Conservation (phyloP, 768 basidiomycete genomes). For the Boletus huronensis region DNA sequence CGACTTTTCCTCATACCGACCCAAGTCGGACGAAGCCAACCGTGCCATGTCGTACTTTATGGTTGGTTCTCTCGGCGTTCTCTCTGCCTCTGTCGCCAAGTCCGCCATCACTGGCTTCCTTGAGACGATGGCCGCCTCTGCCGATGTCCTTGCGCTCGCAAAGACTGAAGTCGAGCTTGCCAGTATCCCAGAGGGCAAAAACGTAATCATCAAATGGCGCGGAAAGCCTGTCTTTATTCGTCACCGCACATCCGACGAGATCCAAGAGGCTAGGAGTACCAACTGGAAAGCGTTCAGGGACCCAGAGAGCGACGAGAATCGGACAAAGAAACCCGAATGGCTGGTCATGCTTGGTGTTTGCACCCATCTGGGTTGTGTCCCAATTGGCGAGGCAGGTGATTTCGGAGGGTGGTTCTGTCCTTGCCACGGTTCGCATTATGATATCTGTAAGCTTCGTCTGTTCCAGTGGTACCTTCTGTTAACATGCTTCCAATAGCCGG, state of each 20-base stretch:
- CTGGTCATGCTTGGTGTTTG: constrained; percentile 89
- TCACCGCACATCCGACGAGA: constrained; percentile 88
- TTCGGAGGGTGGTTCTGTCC: constrained; percentile 99
- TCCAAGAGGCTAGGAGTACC: constrained; percentile 82
- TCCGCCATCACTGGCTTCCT: constrained; percentile 92
- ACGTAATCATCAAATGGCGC: constrained; percentile 97
- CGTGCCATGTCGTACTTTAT: constrained; percentile 85
- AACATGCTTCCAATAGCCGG: constrained; percentile 55
- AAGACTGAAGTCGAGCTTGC: constrained; percentile 94
- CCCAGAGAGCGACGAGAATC: constrained; percentile 84
- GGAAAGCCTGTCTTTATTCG: constrained; percentile 99
- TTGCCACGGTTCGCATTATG: constrained; percentile 98
- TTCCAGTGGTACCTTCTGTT: constrained; percentile 1
- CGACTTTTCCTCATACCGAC: constrained; percentile 81
- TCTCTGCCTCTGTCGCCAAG: constrained; percentile 93
- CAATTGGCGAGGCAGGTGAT: constrained; percentile 96
- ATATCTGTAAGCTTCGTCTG: constrained; percentile 69
- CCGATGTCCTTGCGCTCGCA: constrained; percentile 95
- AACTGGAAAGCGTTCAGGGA: constrained; percentile 90
- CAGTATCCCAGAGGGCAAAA: constrained; percentile 94
- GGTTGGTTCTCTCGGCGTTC: constrained; percentile 87
- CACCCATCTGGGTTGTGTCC: constrained; percentile 98
- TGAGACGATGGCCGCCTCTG: constrained; percentile 93
- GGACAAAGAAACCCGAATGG: constrained; percentile 96
- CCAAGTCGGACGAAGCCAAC: constrained; percentile 59